These are phyloP conservation scores for Artemisia argyi DNA, from an alignment of 129 eudicot genomes.

Conservation along the genomic window DNA sequence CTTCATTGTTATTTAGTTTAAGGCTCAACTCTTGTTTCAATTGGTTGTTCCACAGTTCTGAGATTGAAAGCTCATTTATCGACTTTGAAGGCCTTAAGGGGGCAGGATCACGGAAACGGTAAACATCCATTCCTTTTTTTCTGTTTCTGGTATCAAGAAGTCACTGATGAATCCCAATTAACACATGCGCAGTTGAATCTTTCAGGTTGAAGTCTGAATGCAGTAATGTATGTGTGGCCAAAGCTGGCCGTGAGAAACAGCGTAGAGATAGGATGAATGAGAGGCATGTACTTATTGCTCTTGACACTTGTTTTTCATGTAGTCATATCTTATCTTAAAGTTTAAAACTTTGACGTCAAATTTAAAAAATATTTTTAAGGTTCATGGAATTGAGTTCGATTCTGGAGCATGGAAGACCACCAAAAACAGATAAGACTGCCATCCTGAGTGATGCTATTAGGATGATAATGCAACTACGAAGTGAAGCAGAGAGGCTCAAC, in stretches of 20 bases:
- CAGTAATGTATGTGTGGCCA: slow-evolving; percentile 49
- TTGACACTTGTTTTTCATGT: background rate
- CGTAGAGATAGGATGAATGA: slow-evolving; percentile 76
- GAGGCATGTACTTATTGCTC: slow-evolving; percentile 44
- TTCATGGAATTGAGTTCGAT: slow-evolving; percentile 65
- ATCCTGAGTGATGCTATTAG: slow-evolving; percentile 64
- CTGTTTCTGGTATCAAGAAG: background rate
- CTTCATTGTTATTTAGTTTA: background rate
- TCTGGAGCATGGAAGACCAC: slow-evolving; percentile 79
- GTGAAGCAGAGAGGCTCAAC: slow-evolving; percentile 59
- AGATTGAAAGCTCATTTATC: slow-evolving; percentile 49
- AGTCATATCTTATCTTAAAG: background rate
- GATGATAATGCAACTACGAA: slow-evolving; percentile 61
- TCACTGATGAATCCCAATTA: background rate
- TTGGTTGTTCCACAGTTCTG: slow-evolving; percentile 44
- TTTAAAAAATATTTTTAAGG: slow-evolving; percentile 38
- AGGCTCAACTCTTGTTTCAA: slow-evolving; percentile 17
- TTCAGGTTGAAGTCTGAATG: slow-evolving; percentile 59
- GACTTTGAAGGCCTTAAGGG: slow-evolving; percentile 54
- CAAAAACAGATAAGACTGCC: slow-evolving; percentile 70
- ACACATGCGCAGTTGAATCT: slow-evolving; percentile 21
- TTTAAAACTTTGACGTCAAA: slow-evolving; percentile 18
- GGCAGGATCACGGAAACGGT: slow-evolving; percentile 61
- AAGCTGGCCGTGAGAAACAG: slow-evolving; percentile 73
- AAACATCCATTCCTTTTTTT: slow-evolving; percentile 12